phyloP scores from a whole-genome alignment of 768 basidiomycete species.

The Russula brevipes region DNA sequence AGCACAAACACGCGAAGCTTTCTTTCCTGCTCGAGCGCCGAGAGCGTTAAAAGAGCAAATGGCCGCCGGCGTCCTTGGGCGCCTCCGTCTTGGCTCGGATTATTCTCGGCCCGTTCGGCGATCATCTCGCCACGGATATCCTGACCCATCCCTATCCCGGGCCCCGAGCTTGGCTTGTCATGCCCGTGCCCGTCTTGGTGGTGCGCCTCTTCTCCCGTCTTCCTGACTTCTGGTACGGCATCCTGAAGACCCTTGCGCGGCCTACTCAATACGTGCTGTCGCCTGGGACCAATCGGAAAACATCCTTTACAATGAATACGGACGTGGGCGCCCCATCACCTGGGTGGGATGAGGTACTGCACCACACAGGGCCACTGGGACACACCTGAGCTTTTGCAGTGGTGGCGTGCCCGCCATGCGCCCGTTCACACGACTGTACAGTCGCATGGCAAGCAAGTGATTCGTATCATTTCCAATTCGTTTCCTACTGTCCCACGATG shows the following conservation, averaged over 20 bases:
- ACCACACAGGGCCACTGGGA: background rate
- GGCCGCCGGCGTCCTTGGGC: background rate
- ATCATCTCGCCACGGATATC: no score
- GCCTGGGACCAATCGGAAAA: background rate
- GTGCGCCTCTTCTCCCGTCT: background rate
- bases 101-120: background rate
- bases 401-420: background rate
- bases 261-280: background rate
- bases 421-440: background rate
- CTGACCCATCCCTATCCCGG: no score
- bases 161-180: no score
- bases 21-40: background rate
- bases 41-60: background rate
- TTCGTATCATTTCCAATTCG: background rate
- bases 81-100: background rate
- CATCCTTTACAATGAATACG: background rate
- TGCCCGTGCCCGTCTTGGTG: background rate
- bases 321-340: background rate
- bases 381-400: background rate
- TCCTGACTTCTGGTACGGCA: background rate
- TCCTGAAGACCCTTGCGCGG: background rate
- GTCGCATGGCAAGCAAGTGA: background rate
- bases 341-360: no score
- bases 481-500: background rate
- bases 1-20: constrained; percentile 5